Conservation (phyloP, 208 protist species). For the Naegleria gruberi region DNA sequence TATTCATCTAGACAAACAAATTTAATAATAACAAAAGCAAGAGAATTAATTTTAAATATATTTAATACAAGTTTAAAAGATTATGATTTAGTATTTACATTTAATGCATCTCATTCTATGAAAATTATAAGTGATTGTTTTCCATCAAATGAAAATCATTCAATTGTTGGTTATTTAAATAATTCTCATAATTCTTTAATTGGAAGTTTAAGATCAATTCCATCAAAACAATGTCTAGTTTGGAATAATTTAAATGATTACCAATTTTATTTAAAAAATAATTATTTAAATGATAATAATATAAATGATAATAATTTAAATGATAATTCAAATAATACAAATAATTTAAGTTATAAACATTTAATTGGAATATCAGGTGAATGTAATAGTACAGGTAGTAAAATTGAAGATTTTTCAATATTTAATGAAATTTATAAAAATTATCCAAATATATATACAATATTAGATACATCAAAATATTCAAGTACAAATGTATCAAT, state of each 20-base stretch:
- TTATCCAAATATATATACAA: conserved; percentile 41
- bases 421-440: not conserved
- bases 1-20: not conserved
- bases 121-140: conserved; percentile 51
- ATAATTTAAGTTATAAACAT: not conserved
- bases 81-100: conserved; percentile 69
- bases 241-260: no score
- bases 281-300: no score
- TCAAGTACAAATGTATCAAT: conserved; percentile 37
- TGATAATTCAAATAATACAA: no score
- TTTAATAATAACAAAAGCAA: conserved; percentile 25
- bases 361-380: conserved; percentile 59
- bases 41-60: conserved; percentile 39
- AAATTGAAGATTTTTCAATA: not conserved
- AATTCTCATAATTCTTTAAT: not conserved
- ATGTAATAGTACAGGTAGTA: conserved; percentile 58
- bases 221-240: no score
- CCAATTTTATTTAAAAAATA: no score
- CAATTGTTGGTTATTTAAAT: conserved; percentile 47
- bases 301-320: no score
- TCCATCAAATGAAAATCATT: conserved; percentile 55
- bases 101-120: conserved; percentile 47
- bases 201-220: not conserved
- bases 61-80: conserved; percentile 50
- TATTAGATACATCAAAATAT: conserved; percentile 58